These are phyloP conservation scores for Zymoseptoria ardabiliae DNA, from an alignment of 2,329 filamentous ascomycete genomes.

Conservation along the genomic window DNA sequence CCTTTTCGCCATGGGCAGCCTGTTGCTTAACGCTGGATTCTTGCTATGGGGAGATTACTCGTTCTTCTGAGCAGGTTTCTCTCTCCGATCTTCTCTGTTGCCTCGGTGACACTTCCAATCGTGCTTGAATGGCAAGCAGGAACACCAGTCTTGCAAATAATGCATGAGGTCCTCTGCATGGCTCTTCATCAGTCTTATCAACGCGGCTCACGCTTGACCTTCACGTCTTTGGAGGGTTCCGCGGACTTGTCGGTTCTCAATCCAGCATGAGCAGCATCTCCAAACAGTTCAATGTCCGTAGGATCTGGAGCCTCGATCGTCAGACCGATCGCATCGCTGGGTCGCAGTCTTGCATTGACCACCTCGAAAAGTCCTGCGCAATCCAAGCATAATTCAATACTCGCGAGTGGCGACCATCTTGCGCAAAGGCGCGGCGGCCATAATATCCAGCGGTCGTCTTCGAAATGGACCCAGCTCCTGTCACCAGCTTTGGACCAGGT, in stretches of 20 bases:
- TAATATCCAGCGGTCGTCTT: neutral
- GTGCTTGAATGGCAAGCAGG: neutral
- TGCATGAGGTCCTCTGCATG: neutral
- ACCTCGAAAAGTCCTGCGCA: neutral
- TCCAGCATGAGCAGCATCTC: neutral
- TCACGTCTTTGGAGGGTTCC: neutral
- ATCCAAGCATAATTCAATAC: neutral
- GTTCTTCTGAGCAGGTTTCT: conserved; percentile 12
- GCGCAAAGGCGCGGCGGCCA: neutral
- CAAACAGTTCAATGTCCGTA: neutral
- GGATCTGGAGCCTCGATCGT: neutral
- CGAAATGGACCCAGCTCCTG: neutral
- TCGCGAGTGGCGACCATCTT: neutral
- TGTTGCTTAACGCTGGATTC: conserved; percentile 45
- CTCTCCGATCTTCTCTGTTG: neutral
- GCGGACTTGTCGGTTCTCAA: neutral
- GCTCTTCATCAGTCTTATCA: neutral
- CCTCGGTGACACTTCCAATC: neutral
- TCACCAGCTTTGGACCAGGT: neutral
- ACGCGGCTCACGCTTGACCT: neutral
- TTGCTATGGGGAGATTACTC: conserved; percentile 49
- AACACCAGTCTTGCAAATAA: neutral
- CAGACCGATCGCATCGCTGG: neutral
- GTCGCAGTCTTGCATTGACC: neutral
- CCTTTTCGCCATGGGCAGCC: conserved; percentile 52